Evolutionary conservation across 1,139 yeast genomes (phyloP).

Genomic region (Spathaspora sp.): DNA sequence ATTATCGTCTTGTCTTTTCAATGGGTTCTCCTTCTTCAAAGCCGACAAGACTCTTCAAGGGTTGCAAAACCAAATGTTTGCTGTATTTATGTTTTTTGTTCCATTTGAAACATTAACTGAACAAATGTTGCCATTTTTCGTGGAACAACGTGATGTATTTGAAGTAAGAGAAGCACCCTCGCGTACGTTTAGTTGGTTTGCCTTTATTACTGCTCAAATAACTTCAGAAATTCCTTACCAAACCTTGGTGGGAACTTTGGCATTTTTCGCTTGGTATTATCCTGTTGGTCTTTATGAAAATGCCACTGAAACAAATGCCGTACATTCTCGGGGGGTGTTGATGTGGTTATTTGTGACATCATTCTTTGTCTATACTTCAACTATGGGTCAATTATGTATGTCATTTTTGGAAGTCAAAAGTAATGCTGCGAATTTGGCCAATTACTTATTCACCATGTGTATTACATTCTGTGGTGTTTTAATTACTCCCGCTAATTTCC

Average conservation of each 20-base stretch:
- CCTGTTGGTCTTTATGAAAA: constrained; percentile 71
- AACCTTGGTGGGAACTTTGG: constrained; percentile 57
- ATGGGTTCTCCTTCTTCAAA: constrained; percentile 46
- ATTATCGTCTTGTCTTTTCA: constrained; percentile 42
- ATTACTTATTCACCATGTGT: constrained; percentile 29
- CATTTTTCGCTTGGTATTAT: constrained; percentile 77
- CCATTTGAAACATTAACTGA: constrained; percentile 54
- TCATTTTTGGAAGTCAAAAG: constrained; percentile 39
- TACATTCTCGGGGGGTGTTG: constrained; percentile 40
- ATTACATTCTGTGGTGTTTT: constrained; percentile 39
- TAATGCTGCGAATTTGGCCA: constrained; percentile 38
- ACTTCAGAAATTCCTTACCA: constrained; percentile 80
- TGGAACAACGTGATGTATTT: constrained; percentile 34
- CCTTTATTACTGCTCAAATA: constrained; percentile 59
- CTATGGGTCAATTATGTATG: constrained; percentile 39
- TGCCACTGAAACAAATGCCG: constrained; percentile 38
- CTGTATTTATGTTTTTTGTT: constrained; percentile 53
- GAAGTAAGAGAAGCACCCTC: constrained; percentile 38
- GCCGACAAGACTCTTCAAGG: constrained; percentile 36
- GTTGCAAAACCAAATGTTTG: constrained; percentile 49
- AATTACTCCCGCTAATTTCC: constrained; percentile 24
- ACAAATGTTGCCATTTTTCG: constrained; percentile 41
- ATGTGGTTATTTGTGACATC: constrained; percentile 45
- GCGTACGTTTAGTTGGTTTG: constrained; percentile 29
- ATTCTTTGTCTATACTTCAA: constrained; percentile 32